Evolutionary conservation across 148 eudicot genomes (phyloP).

Genomic region (Suaeda aralocaspica): DNA sequence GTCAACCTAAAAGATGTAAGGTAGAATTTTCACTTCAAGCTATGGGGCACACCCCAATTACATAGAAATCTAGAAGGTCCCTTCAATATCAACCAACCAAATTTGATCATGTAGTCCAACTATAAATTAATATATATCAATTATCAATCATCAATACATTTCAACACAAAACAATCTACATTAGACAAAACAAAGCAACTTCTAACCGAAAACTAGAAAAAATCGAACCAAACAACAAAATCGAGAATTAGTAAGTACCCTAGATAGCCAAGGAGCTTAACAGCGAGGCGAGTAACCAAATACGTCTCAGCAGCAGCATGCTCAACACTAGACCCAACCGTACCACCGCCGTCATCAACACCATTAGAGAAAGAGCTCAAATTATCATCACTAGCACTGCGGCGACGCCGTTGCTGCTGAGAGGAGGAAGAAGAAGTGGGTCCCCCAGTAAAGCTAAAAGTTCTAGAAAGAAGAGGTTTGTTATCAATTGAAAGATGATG

Average conservation of each 20-base stretch:
- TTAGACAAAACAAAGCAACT: conserved; percentile 11
- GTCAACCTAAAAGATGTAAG: no score
- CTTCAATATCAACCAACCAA: no score
- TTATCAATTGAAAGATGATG: conserved; percentile 20
- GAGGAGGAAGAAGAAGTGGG: not conserved
- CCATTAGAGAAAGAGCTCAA: conserved; percentile 23
- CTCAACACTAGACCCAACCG: conserved; percentile 48
- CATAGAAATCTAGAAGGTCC: no score
- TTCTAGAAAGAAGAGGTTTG: conserved; percentile 42
- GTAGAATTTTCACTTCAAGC: no score
- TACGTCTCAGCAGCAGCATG: conserved; percentile 80
- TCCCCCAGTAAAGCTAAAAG: conserved; percentile 31
- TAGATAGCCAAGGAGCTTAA: conserved; percentile 63
- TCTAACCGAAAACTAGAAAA: conserved; percentile 26
- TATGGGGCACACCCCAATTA: no score
- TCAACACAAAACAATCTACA: not conserved
- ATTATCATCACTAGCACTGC: conserved; percentile 37
- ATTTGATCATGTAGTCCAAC: no score
- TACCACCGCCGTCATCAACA: conserved; percentile 23
- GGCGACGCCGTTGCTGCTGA: conserved; percentile 37
- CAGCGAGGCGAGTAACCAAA: conserved; percentile 57
- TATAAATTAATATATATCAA: no score
- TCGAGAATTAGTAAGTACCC: conserved; percentile 48
- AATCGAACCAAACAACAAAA: not conserved
- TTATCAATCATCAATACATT: not conserved